Evolutionary conservation across 2,329 filamentous ascomycete genomes (phyloP), one percentile per base, ranked within the genome.

Genomic region (Erysiphe neolycopersici): DNA sequence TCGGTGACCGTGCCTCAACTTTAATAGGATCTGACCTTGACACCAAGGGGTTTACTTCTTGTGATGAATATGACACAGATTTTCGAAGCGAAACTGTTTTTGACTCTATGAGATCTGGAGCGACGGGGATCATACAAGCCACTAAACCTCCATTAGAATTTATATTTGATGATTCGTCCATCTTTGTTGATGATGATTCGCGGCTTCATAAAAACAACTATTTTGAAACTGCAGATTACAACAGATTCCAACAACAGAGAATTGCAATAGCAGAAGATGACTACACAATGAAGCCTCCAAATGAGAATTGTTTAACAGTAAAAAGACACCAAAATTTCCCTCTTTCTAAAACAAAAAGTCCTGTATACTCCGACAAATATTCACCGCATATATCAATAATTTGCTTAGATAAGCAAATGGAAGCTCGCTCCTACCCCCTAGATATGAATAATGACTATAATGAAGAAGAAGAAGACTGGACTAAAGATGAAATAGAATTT

Each of bases 91-190:
- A 85, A 52, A 80, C 73, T 16, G 66, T 79, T 45, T 84, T 74
- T 58, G 80, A 85, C 61, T 84, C 79, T 29, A 60, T 83, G 50
- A 74, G 77, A 43, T 84, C 79, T 14, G 66, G 69, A 47, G 75
- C 69, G 35, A 82, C 78, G 10, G 68, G 69, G 47, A 77, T 74
- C 48, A 66, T 69, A 44, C 71, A 74, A 47, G 70, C 72, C 31
- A 67, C 73, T 40, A 73, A 81, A 54, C 78, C 76, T 26, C 77
- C 79, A 14, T 62, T 84, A 42, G 79, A 84, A 54, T 80, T 73
- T 19, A 79, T 84, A 64, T 85, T 84, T 58, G 79, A 85, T 59
- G 79, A 85, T 52, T 81, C 78, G 13, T 77, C 76, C 32, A 69
- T 72, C 8, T 69, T 67, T 54, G 67, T 68, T 1, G 65, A 66